These are phyloP conservation scores for Pyrenophora seminiperda DNA, from an alignment of 2,329 filamentous ascomycete genomes.

Conservation along the genomic window DNA sequence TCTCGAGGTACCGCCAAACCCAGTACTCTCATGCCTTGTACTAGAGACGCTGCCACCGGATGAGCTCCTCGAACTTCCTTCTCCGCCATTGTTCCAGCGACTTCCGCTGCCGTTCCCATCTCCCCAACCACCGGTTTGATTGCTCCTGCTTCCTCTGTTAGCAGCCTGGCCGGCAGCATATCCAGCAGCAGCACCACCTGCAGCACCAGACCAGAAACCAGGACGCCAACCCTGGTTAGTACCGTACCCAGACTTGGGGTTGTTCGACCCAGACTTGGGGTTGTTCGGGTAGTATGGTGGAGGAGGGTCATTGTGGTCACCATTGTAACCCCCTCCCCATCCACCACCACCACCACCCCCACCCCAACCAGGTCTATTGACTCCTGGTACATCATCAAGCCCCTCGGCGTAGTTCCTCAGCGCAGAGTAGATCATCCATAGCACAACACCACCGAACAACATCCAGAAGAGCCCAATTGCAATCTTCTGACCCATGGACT, in stretches of 20 bases:
- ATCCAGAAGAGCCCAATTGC: constrained; percentile 61
- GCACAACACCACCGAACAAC: constrained; percentile 64
- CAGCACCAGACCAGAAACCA: constrained; percentile 75
- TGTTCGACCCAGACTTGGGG: constrained; percentile 26
- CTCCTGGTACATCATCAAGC: constrained; percentile 29
- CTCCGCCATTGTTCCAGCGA: constrained; percentile 46
- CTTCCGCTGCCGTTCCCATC: constrained; percentile 39
- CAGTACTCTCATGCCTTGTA: constrained; percentile 69
- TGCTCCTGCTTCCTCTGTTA: constrained; percentile 42
- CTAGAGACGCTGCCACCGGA: constrained; percentile 50
- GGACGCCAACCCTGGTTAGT: constrained; percentile 64
- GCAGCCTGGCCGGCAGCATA: constrained; percentile 62
- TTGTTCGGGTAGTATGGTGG: constrained; percentile 53
- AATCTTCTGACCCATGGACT: constrained; percentile 36
- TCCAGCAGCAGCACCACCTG: constrained; percentile 70
- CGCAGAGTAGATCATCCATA: constrained; percentile 67
- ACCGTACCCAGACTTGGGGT: constrained; percentile 28
- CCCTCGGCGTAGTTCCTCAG: constrained; percentile 45
- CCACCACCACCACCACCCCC: constrained; percentile 52
- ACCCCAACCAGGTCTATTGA: constrained; percentile 43
- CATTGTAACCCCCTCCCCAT: constrained; percentile 42
- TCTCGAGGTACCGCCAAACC: constrained; percentile 70
- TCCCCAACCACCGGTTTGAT: constrained; percentile 47
- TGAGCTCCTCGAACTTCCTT: constrained; percentile 44
- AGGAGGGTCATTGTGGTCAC: constrained; percentile 54